Evolutionary conservation across 352 stramenopile species (phyloP), one percentile per base, ranked within the genome.

Genomic region (Phytophthora agathidicida): DNA sequence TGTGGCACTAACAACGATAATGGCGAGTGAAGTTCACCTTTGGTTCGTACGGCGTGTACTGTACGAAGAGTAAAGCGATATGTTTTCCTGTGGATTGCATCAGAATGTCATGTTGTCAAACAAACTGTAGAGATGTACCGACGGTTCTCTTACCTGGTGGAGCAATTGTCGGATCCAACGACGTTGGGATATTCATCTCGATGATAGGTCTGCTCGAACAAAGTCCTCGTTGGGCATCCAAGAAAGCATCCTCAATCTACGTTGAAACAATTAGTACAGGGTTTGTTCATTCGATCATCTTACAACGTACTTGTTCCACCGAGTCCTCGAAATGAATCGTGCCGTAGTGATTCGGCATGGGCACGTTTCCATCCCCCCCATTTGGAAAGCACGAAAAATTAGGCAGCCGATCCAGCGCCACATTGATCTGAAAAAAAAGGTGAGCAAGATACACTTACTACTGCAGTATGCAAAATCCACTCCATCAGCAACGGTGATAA

Each of bases 161-260:
- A 10, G 84, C 80, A 55, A 94, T 90, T 1, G 86, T 86, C 5
- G 60, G 55, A 49, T 97, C 90, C 6, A 97, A 33, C 0, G 85
- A 89, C 3, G 91, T 96, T 3, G 91, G 91, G 10, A 97, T 80
- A 30, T 94, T 97, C 90, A 97, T 96, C 55, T 97, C 90, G 36
- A 97, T 93, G 11, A 97, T 73, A 33, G 91, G 90, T 23, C 86
- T 77, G 35, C 56, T 78, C 10, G 91, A 92, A 10, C 76, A 67
- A 28, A 80, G 73, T 41, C 85, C 85, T 42, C 77, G 65, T 36
- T 94, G 77, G 9, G 83, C 86, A 35, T 97, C 86, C n/a, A 89
- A 39, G 54, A 86, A 97, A 10, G 90, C 90, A 38, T 89, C 73
- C 55, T 97, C 81, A n/a, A 97, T 96, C 85, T 96, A 51, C 3